A percentile compares a stretch with the other conserved stretches of the same genome.
Evolutionary conservation across 441 rosid species (phyloP).

Genomic region (Corymbia citriodora): DNA sequence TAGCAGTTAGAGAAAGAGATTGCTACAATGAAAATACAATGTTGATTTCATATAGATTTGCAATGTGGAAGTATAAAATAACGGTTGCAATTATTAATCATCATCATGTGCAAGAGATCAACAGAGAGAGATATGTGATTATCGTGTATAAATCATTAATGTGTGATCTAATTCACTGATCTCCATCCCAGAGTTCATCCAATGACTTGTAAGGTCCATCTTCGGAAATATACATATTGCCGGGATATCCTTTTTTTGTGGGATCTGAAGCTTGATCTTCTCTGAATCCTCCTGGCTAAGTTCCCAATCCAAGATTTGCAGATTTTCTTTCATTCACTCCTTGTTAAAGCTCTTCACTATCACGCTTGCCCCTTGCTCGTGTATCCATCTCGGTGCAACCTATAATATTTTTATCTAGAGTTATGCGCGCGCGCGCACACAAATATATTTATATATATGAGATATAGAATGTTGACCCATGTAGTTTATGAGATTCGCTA

Average conservation of each 20-base stretch:
- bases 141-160: not conserved
- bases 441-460: not conserved
- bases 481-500: not conserved
- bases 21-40: not conserved
- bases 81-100: not conserved
- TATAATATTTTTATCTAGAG: not conserved
- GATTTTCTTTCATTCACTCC: not conserved
- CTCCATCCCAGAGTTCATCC: not conserved
- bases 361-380: not conserved
- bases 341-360: not conserved
- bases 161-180: not conserved
- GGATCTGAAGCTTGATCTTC: not conserved
- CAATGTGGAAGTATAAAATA: not conserved
- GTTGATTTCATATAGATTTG: not conserved
- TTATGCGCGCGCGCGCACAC: no score
- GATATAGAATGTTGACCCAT: not conserved
- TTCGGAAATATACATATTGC: not conserved
- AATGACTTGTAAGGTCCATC: not conserved
- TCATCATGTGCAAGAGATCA: not conserved
- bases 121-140: not conserved
- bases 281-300: not conserved
- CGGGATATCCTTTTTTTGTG: not conserved
- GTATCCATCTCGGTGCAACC: not conserved
- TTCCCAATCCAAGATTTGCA: not conserved
- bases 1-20: not conserved